These are phyloP conservation scores for Aureobasidium mangrovei DNA, from an alignment of 2,329 filamentous ascomycete genomes.

Conservation along the genomic window DNA sequence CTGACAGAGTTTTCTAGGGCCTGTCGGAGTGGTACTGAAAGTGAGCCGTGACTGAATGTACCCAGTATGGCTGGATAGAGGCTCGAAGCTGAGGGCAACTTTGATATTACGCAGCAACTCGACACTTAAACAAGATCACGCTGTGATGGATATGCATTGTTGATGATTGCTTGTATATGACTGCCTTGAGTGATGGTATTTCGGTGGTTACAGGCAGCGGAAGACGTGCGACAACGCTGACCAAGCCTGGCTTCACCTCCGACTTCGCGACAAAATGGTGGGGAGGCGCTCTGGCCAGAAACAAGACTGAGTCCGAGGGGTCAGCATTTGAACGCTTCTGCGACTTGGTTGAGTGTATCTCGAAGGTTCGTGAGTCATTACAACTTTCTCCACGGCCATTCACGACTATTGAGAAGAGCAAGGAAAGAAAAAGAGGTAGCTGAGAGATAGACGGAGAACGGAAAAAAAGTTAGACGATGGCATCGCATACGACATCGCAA, in stretches of 20 bases:
- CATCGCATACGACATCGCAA: constrained; percentile 46
- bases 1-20: background rate
- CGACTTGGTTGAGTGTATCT: background rate
- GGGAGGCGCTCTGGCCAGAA: constrained; percentile 11
- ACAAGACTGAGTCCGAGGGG: constrained; percentile 4
- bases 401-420: background rate
- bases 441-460: background rate
- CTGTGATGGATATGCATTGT: background rate
- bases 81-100: no score
- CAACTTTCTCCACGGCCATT: background rate
- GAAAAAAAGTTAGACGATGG: constrained; percentile 10
- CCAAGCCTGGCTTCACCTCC: background rate
- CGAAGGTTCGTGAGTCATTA: background rate
- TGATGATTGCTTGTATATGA: background rate
- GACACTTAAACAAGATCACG: background rate
- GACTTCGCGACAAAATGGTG: constrained; percentile 8
- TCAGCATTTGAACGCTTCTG: constrained; percentile 3
- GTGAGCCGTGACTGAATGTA: background rate
- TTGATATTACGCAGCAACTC: background rate
- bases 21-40: background rate
- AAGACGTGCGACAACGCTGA: no score
- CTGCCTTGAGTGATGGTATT: background rate
- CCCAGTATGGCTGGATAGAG: background rate
- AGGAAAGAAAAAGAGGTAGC: background rate
- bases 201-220: no score